Conservation (phyloP, 192 early-diverging fungal genomes). For the Backusella morwellensis region DNA sequence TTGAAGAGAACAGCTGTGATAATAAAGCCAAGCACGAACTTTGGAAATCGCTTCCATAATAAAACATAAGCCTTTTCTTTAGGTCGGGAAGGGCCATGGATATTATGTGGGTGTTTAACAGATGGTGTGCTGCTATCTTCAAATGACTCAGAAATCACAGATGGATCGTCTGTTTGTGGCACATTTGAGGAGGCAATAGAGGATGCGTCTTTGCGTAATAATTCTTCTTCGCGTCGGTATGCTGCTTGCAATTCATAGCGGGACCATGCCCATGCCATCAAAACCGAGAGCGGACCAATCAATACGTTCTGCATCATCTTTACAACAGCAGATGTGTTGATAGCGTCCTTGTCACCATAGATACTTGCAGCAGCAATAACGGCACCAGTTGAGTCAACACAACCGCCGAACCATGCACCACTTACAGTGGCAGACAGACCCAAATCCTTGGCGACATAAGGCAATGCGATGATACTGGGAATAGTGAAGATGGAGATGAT, state of each 20-base stretch:
- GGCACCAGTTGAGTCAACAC: constrained; percentile 54
- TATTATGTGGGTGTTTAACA: constrained; percentile 12
- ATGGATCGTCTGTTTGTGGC: background rate
- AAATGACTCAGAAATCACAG: background rate
- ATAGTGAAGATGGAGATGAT: constrained; percentile 57
- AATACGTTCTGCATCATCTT: constrained; percentile 56
- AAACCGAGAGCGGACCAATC: constrained; percentile 51
- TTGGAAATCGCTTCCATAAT: constrained; percentile 51
- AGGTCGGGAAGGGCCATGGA: constrained; percentile 6
- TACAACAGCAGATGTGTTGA: constrained; percentile 50
- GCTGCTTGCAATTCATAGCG: constrained; percentile 33
- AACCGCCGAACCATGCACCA: constrained; percentile 57
- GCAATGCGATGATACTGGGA: constrained; percentile 51
- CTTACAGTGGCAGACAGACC: constrained; percentile 37
- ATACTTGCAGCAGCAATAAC: constrained; percentile 53
- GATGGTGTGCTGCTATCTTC: background rate
- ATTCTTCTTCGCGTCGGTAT: constrained; percentile 16
- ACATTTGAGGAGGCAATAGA: background rate
- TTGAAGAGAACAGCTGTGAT: constrained; percentile 48
- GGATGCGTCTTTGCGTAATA: background rate
- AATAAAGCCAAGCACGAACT: constrained; percentile 51
- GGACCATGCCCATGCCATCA: constrained; percentile 47
- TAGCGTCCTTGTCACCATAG: constrained; percentile 42
- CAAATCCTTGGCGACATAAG: constrained; percentile 48
- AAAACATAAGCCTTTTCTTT: constrained; percentile 32